phyloP scores from a whole-genome alignment of 1,284 basidiomycete genomes.

The Cryptococcus sp. region DNA sequence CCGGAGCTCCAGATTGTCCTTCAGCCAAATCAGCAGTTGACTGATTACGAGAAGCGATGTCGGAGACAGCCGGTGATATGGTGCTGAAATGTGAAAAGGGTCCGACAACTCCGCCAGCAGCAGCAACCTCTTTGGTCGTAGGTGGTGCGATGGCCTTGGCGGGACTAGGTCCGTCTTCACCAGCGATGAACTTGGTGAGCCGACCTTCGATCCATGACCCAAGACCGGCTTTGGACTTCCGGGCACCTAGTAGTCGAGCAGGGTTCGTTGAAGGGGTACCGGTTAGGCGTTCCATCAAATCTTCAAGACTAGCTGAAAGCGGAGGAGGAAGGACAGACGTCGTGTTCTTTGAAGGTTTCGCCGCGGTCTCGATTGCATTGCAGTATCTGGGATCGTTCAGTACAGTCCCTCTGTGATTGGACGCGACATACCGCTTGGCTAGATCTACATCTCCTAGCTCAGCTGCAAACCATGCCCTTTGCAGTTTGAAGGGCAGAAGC shows the following conservation, averaged over 20 bases:
- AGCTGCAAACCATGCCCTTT: slow-evolving; percentile 71
- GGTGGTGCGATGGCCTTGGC: slow-evolving; percentile 17
- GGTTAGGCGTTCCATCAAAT: slow-evolving; percentile 73
- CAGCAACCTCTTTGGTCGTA: neutral
- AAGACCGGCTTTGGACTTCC: slow-evolving; percentile 78
- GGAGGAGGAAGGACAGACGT: slow-evolving; percentile 55
- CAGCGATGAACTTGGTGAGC: slow-evolving; percentile 93
- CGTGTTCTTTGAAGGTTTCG: slow-evolving; percentile 24
- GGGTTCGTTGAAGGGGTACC: slow-evolving; percentile 67
- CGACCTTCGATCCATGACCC: slow-evolving; percentile 92
- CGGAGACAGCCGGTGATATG: slow-evolving; percentile 77
- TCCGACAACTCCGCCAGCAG: slow-evolving; percentile 53
- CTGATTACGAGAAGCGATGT: slow-evolving; percentile 47
- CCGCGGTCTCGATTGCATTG: slow-evolving; percentile 73
- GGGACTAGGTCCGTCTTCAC: slow-evolving; percentile 54
- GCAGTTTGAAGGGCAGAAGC: slow-evolving; percentile 81
- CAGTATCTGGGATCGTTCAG: slow-evolving; percentile 66
- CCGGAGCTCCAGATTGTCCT: slow-evolving; percentile 11
- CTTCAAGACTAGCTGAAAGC: slow-evolving; percentile 72
- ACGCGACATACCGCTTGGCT: slow-evolving; percentile 62
- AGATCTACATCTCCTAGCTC: slow-evolving; percentile 70
- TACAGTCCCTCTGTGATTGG: neutral
- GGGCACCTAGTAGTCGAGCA: slow-evolving; percentile 59
- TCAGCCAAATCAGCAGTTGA: slow-evolving; percentile 28
- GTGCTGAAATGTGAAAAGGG: slow-evolving; percentile 93